phyloP scores from a whole-genome alignment of 257 asterid genomes.

The Salvia splendens region DNA sequence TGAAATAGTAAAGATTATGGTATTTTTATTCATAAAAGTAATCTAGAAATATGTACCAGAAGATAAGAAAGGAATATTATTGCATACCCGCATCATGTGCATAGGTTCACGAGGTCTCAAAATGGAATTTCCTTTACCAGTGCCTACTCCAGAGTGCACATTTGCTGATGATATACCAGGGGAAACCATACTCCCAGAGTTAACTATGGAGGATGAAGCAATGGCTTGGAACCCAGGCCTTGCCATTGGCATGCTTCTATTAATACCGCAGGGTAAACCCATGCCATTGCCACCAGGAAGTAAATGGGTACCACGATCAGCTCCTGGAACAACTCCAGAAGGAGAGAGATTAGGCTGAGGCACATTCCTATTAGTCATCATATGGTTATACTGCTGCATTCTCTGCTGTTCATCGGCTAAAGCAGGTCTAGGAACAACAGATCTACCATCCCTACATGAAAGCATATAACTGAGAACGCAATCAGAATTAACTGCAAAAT shows the following conservation, averaged over 20 bases:
- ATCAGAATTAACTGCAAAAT: conserved; percentile 24
- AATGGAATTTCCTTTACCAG: conserved; percentile 67
- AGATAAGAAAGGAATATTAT: conserved; percentile 14
- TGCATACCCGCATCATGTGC: conserved; percentile 67
- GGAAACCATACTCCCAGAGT: conserved; percentile 69
- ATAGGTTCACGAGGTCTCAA: conserved; percentile 73
- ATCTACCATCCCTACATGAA: conserved; percentile 68
- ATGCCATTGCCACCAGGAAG: conserved; percentile 65
- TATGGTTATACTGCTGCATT: conserved; percentile 71
- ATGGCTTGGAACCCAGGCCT: conserved; percentile 80
- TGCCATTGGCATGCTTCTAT: conserved; percentile 66
- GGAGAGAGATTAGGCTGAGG: conserved; percentile 56
- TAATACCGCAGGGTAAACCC: conserved; percentile 54
- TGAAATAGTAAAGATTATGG: not conserved
- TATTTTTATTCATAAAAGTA: conserved; percentile 1
- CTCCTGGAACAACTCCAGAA: conserved; percentile 67
- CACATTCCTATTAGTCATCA: conserved; percentile 61
- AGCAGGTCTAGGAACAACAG: conserved; percentile 64
- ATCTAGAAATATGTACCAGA: not conserved
- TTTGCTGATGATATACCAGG: conserved; percentile 63
- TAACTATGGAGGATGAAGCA: conserved; percentile 62
- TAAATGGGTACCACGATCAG: conserved; percentile 67
- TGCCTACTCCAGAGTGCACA: conserved; percentile 66
- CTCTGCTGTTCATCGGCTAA: conserved; percentile 84
- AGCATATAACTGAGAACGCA: conserved; percentile 1